phyloP scores from a whole-genome alignment of 2,329 filamentous ascomycete genomes.

The Botrytis paeoniae region DNA sequence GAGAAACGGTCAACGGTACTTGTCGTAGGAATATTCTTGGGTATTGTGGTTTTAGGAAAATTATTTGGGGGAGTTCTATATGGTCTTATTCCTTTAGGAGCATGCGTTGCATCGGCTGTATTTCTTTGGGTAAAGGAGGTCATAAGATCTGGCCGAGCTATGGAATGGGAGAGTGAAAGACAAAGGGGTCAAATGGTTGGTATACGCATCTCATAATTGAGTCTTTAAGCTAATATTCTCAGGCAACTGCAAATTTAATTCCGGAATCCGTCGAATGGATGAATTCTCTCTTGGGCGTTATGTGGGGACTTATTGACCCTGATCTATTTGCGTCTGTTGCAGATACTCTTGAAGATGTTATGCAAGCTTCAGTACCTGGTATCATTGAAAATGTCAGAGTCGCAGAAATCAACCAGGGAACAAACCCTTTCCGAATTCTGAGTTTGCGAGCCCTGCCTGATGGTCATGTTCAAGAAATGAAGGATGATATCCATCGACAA shows the following conservation, averaged over 20 bases:
- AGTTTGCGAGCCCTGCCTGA: conserved; percentile 85
- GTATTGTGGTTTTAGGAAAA: conserved; percentile 73
- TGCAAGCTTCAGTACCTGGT: conserved; percentile 90
- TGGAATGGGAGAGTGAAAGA: conserved; percentile 87
- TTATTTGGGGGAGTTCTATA: conserved; percentile 75
- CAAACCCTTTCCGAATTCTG: conserved; percentile 83
- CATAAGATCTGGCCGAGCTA: conserved; percentile 73
- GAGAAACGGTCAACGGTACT: conserved; percentile 73
- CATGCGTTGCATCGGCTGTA: conserved; percentile 71
- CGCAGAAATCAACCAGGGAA: conserved; percentile 91
- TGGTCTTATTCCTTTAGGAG: conserved; percentile 70
- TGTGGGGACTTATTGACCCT: conserved; percentile 91
- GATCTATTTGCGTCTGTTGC: conserved; percentile 89
- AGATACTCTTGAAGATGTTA: conserved; percentile 93
- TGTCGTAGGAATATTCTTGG: conserved; percentile 66
- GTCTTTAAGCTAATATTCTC: background rate
- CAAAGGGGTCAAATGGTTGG: conserved; percentile 72
- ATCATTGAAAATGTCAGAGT: conserved; percentile 94
- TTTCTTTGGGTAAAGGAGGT: conserved; percentile 90
- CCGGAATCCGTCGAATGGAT: conserved; percentile 96
- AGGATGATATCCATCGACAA: conserved; percentile 73
- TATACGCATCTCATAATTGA: background rate
- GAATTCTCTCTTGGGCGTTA: conserved; percentile 78
- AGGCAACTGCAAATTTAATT: conserved; percentile 78
- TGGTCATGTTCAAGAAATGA: conserved; percentile 74